Evolutionary conservation across 2,329 filamentous ascomycete genomes (phyloP).

Genomic region (Colletotrichum sp.): DNA sequence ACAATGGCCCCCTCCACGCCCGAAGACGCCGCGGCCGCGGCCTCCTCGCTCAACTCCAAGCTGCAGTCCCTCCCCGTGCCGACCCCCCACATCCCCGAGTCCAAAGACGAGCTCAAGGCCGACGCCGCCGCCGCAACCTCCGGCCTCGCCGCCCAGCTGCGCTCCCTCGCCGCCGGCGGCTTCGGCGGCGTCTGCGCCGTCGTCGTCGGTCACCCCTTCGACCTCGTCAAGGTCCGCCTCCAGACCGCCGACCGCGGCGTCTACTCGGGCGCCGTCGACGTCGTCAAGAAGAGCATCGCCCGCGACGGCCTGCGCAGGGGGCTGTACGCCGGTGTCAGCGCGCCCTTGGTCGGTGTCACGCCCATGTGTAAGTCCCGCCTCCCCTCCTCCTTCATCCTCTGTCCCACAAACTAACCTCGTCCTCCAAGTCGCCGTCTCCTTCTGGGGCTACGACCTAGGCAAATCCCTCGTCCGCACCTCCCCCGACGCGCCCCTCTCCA

Average conservation of each 20-base stretch:
- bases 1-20: conserved; percentile 27
- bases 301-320: conserved; percentile 82
- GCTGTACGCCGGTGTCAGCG: conserved; percentile 95
- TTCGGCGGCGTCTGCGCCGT: conserved; percentile 95
- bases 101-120: conserved; percentile 47
- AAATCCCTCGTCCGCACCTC: conserved; percentile 81
- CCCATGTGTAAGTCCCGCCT: conserved; percentile 85
- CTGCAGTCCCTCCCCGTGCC: conserved; percentile 34
- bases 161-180: conserved; percentile 86
- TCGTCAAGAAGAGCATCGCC: conserved; percentile 86
- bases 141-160: conserved; percentile 59
- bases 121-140: conserved; percentile 44
- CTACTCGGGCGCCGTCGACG: conserved; percentile 89
- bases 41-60: conserved; percentile 16
- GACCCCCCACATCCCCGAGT: conserved; percentile 48
- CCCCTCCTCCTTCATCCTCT: not conserved
- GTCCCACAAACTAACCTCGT: too few species aligned
- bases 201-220: conserved; percentile 93
- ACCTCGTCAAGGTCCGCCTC: conserved; percentile 95
- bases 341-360: conserved; percentile 92
- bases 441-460: conserved; percentile 93
- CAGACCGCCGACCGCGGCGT: conserved; percentile 96
- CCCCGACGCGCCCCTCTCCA: conserved; percentile 72
- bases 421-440: conserved; percentile 67
- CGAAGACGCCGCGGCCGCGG: conserved; percentile 21